Base-by-base conservation (phyloP, 2,329 filamentous ascomycete genomes). In the Juglanconis oblonga region DNA sequence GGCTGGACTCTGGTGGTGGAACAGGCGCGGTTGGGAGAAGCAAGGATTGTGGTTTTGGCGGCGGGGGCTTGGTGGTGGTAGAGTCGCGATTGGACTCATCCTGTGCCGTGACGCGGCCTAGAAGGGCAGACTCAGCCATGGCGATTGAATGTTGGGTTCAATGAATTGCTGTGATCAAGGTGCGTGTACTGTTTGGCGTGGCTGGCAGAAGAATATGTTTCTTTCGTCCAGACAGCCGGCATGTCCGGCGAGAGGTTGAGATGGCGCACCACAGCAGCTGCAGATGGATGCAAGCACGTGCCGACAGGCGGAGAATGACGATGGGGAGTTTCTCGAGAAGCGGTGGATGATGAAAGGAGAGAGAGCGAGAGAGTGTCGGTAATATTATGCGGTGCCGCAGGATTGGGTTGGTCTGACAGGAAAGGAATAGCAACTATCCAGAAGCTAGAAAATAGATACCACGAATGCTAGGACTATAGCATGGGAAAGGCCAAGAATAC, bases 171-270 rank as follows among this genome's bases (percentile, higher is more conserved):
- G 17, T 17, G 29, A n/a, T 45, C n/a, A n/a, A 29, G 33, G 38
- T 29, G 32, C 9, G 40, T 42, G 40, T 40, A 9, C 45, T 49
- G 47, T 17, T 54, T 52, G n/a, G 24, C 8, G 35, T 14, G 50
- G 47, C 38, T 24, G 17, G 33, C 17, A 49, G 35, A 7, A 14
- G 35, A 17, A 17, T 36, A n/a, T 35, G 11, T 40, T 17, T 24
- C 17, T 24, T 24, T 24, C 17, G 17, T 24, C 17, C 17, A 24
- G 1, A 24, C 45, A 48, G 51, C 55, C 61, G 61, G 58, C 35
- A 51, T 44, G 52, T 40, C 58, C 58, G 61, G 61, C 45, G 29
- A 6, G 49, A 48, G 9, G 38, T 45, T 24, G 54, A 51, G 14
- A 35, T 44, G n/a, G 24, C 47, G 35, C 31, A 35, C 38, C 48